phyloP scores from a whole-genome alignment of 768 basidiomycete genomes.

The Boletus barrowsii region DNA sequence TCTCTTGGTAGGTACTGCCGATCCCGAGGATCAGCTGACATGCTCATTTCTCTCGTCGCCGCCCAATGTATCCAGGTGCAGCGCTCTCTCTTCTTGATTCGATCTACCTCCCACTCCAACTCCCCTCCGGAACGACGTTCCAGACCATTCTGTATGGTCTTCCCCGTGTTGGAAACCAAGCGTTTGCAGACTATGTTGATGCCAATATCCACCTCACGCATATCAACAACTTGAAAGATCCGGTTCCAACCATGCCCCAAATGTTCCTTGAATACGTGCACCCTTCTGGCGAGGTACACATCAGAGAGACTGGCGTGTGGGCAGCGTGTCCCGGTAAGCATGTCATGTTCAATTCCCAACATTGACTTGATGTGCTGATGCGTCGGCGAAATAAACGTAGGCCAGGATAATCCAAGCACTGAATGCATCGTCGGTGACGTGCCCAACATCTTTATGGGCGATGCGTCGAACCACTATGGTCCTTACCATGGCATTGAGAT shows the following conservation, averaged over 20 bases:
- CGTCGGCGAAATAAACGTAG: slow-evolving; percentile 24
- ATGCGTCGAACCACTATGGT: slow-evolving; percentile 44
- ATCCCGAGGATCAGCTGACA: not conserved
- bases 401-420: slow-evolving; percentile 55
- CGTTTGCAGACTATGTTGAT: slow-evolving; percentile 56
- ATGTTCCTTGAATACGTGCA: slow-evolving; percentile 39
- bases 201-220: slow-evolving; percentile 42
- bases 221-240: slow-evolving; percentile 49
- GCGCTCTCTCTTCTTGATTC: slow-evolving; percentile 35
- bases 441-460: slow-evolving; percentile 41
- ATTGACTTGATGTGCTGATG: not conserved
- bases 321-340: slow-evolving; percentile 45
- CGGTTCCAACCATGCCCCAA: slow-evolving; percentile 34
- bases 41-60: not conserved
- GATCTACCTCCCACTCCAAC: slow-evolving; percentile 34
- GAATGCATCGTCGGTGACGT: slow-evolving; percentile 24
- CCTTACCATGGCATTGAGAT: slow-evolving; percentile 29
- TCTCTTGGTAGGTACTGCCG: slow-evolving; percentile 33
- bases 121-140: slow-evolving; percentile 30
- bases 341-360: not conserved
- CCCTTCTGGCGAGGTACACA: slow-evolving; percentile 41
- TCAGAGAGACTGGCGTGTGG: slow-evolving; percentile 47
- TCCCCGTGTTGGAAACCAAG: slow-evolving; percentile 50
- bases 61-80: slow-evolving; percentile 21
- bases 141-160: slow-evolving; percentile 31